Base-by-base conservation (phyloP, 805 yeast species). In the Kuraishia capsulata region DNA sequence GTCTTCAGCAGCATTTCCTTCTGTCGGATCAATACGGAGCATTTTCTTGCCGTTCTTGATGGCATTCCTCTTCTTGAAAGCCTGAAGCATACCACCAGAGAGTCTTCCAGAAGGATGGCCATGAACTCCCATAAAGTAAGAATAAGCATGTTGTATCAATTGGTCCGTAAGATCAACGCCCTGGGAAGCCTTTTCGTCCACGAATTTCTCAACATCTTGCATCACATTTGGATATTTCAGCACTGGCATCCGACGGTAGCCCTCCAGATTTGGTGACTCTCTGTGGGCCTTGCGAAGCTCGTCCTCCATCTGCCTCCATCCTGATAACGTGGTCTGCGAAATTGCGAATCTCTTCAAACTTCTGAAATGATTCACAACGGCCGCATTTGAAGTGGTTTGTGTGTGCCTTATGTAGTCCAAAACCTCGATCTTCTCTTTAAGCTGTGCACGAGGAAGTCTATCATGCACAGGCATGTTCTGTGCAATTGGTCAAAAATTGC, bases 301-400 rank as follows among this genome's bases (percentile, higher is more conserved):
- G 0, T 39, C 30, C 38, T 59, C 62, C 30, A 46, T 50, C 6
- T 50, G 16, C 1, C 45, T 42, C 66, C 66, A 61, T 13, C 51
- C 54, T 1, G 64, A 57, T 25, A 61, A 41, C 1, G 65, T 59
- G 5, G 62, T 60, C 42, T 56, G 64, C 18, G 64, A 57, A 13
- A 61, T 51, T 17, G 58, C 42, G 39, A 61, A 59, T 24, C 38
- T 33, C 8, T 41, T 42, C 11, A 38, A 43, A 1, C 37, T 33
- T 14, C 42, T 42, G 45, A 58, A 59, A 39, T 53, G 50, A 5
- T 37, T 37, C 18, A 58, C 35, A 0, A 55, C 45, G 16, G 57
- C 58, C 21, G 39, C 37, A 35, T 61, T 64, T 1, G 56, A 36
- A 4, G 44, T 30, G n/a, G 24, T 33, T 5, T 62, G 65, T 2